Evolutionary conservation across 2,329 filamentous ascomycete species (phyloP).

Genomic region (Exophiala alcalophila): DNA sequence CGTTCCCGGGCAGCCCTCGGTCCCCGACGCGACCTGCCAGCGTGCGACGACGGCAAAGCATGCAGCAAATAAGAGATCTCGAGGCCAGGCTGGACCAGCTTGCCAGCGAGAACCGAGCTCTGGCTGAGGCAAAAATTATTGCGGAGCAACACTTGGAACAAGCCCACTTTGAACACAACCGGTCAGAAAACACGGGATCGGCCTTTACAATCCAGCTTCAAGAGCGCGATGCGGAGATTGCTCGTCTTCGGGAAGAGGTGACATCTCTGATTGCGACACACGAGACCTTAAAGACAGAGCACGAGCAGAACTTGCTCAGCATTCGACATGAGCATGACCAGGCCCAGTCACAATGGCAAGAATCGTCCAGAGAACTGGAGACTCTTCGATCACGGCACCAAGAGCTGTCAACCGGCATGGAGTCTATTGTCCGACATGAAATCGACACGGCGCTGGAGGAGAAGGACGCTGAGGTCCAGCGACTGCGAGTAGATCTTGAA

Average conservation of each 20-base stretch:
- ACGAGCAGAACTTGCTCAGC: constrained; percentile 66
- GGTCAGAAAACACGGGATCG: constrained; percentile 50
- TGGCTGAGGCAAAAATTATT: constrained; percentile 68
- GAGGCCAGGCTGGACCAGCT: constrained; percentile 82
- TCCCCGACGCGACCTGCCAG: constrained; percentile 93
- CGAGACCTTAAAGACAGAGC: constrained; percentile 71
- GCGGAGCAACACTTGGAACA: constrained; percentile 64
- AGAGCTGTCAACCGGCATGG: constrained; percentile 61
- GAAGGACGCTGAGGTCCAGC: constrained; percentile 79
- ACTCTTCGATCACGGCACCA: constrained; percentile 62
- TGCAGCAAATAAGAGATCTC: constrained; percentile 87
- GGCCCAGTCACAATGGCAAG: constrained; percentile 53
- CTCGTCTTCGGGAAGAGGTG: constrained; percentile 77
- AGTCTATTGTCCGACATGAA: constrained; percentile 59
- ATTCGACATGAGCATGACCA: constrained; percentile 64
- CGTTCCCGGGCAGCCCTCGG: constrained; percentile 76
- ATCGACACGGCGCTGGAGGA: constrained; percentile 66
- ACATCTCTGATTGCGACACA: constrained; percentile 78
- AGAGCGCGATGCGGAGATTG: constrained; percentile 84
- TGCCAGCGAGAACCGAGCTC: constrained; percentile 74
- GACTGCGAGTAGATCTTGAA: constrained; percentile 74
- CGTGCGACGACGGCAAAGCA: constrained; percentile 94
- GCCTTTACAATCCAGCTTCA: constrained; percentile 66
- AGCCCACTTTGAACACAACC: constrained; percentile 53
- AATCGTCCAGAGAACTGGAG: constrained; percentile 66